Evolutionary conservation across 1,284 basidiomycete genomes (phyloP), one percentile per base, ranked within the genome.

Genomic region (Bondarzewia mesenterica): DNA sequence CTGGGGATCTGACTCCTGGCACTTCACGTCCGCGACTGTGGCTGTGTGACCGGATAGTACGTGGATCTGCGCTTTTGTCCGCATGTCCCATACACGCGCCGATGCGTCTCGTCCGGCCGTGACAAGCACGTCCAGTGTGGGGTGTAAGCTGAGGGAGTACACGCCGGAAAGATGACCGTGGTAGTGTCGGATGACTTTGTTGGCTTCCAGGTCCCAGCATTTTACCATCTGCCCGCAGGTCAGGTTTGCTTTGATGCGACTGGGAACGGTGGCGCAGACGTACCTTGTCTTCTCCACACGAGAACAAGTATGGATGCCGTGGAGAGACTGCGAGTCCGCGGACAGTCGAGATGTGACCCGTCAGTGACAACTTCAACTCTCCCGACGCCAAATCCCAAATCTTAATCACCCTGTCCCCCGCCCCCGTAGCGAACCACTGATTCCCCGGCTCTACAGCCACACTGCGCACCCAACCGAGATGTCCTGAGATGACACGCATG

Each of bases 331-430:
- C 95, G 42, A 99, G 68, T 0, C 95, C 95, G 38, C 96, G 79
- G 20, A 99, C 93, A 1, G 95, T 96, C 25, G 91, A 94, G 48
- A 99, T 99, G 64, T 99, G 95, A 7, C 96, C 95, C 3, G 96
- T 99, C 57, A 99, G 71, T 39, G 89, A 93, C 36, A 99, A 71
- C 67, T 94, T 98, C 61, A 99, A 74, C 68, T 97, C 93, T 26
- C 95, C 95, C 5, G 85, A 89, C 5, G 96, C 96, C 56, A 99
- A 65, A 64, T 99, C 94, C 95, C 95, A 99, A n/a, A 99, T 93
- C 73, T 99, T 99, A 67, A 99, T 91, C 42, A 99, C 93, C 27
- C 95, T 82, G 67, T 99, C 95, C 6, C 96, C 96, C 0, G 95
- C 95, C 50, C 95, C 95, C 0, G 93, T 95, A 0, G 91, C 95